Evolutionary conservation across 257 asterid species (phyloP), one percentile per base, ranked within the genome.

Genomic region (Apocynum venetum): DNA sequence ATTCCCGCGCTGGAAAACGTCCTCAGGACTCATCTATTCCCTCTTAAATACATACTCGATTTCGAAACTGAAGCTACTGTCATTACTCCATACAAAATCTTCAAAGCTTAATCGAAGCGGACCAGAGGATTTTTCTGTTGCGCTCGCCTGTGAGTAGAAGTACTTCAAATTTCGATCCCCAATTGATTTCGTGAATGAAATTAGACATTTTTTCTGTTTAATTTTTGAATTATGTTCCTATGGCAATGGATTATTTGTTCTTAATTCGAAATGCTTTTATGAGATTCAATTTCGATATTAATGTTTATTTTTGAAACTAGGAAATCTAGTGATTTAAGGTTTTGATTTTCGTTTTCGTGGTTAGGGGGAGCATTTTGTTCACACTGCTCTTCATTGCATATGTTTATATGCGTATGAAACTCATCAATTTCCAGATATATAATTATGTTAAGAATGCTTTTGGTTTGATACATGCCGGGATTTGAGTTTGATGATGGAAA

Each of bases 1-100:
- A 2, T 65, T 14, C 19, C 61, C 51, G 71, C 71, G 71, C 71
- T 69, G 71, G 49, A 69, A 77, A 69, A 19, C 76, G 68, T 77
- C 76, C 49, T 75, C 14, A 4, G 17, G 35, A 77, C 68, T 41
- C 68, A 8, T 14, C 47, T 53, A 41, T n/a, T 25, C 2, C 1
- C 4, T 53, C 59, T 53, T 53, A 13, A 53, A 53, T 19, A 53
- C 59, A 25, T 25, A 25, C 31, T 25, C 14, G 5, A 53, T 13
- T 53, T 53, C n/a, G 20, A 20, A 6, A 57, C 64, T n/a, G 64
- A 9, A 7, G 6, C 7, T 25, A 43, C 20, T 5, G 10, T 0
- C 25, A 17, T 1, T 35, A 17, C 25, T 12, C 46, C 71, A 31
- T 25, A 25, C 1, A 9, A 10, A 2, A 48, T 0, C 65, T 64